Conservation (phyloP, 2,329 filamentous ascomycete genomes). For the Diplodia sapinea region DNA sequence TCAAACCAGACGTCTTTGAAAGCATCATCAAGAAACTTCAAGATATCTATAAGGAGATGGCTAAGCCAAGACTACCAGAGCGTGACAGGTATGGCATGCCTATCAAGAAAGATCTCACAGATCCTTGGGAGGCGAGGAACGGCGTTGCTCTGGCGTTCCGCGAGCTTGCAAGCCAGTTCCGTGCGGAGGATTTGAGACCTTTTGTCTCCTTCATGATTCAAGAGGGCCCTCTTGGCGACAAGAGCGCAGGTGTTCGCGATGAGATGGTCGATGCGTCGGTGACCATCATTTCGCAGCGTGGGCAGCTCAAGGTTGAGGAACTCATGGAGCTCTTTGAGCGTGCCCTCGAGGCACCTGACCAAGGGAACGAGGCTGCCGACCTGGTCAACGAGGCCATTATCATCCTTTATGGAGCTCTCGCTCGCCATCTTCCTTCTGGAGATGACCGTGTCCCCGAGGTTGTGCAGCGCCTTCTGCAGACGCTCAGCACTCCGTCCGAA, state of each 20-base stretch:
- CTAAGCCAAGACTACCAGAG: constrained; percentile 81
- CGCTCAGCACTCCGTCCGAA: constrained; percentile 92
- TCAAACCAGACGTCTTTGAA: constrained; percentile 65
- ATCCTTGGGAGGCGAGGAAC: constrained; percentile 90
- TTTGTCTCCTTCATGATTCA: constrained; percentile 88
- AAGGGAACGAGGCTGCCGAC: constrained; percentile 80
- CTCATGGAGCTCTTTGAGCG: constrained; percentile 92
- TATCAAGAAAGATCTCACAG: constrained; percentile 81
- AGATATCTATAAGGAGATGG: constrained; percentile 74
- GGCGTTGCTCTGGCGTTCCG: constrained; percentile 88
- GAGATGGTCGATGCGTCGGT: constrained; percentile 94
- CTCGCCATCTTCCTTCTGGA: constrained; percentile 82
- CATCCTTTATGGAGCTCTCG: constrained; percentile 93
- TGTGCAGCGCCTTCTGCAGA: constrained; percentile 81
- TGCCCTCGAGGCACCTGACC: constrained; percentile 84
- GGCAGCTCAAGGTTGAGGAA: constrained; percentile 80
- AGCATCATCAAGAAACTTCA: constrained; percentile 70
- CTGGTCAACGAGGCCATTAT: constrained; percentile 96
- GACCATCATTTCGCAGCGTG: constrained; percentile 78
- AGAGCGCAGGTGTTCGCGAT: constrained; percentile 74
- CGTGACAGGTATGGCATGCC: constrained; percentile 95
- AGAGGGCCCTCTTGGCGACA: constrained; percentile 84
- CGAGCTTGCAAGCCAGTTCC: constrained; percentile 75
- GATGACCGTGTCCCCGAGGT: constrained; percentile 88
- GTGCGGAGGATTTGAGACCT: constrained; percentile 70